A percentile compares a stretch with the other conserved stretches of the same genome.
phyloP scores from a whole-genome alignment of 2,329 filamentous ascomycete species.

The Sordariomycetes sp. region DNA sequence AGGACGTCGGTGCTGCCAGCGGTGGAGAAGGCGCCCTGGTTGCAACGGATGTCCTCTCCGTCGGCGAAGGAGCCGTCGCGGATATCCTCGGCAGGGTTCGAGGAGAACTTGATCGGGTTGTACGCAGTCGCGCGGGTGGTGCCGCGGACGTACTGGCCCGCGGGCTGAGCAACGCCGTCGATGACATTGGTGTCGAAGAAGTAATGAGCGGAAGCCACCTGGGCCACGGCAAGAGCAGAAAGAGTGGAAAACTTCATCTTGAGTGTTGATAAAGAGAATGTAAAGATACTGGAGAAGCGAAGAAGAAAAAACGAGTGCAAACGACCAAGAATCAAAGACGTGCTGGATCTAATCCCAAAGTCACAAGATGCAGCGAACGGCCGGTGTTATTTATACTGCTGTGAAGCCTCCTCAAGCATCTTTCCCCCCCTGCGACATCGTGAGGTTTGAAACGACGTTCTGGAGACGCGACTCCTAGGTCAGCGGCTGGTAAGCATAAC shows the following conservation, averaged over 20 bases:
- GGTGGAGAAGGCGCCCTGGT: conserved; percentile 15
- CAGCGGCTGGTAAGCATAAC: too few relatives aligned
- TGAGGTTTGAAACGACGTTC: too few relatives aligned
- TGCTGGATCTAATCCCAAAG: too few relatives aligned
- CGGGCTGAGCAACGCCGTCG: conserved; percentile 10
- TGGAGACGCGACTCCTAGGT: too few relatives aligned
- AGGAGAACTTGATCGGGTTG: conserved; percentile 18
- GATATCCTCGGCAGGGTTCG: conserved; percentile 12
- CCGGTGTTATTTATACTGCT: too few relatives aligned
- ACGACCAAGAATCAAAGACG: too few relatives aligned
- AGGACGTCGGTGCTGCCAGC: conserved; percentile 12
- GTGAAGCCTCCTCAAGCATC: too few relatives aligned
- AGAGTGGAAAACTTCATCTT: not conserved
- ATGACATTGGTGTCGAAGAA: conserved; percentile 15
- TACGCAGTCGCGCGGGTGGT: conserved; percentile 13
- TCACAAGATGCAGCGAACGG: too few relatives aligned
- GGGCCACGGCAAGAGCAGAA: conserved; percentile 8
- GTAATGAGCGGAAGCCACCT: conserved; percentile 16
- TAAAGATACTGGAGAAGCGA: too few relatives aligned
- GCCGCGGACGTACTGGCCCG: conserved; percentile 14
- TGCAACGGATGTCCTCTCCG: conserved; percentile 16
- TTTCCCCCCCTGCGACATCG: too few relatives aligned
- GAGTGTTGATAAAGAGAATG: not conserved
- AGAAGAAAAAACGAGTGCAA: too few relatives aligned
- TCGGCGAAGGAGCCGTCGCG: conserved; percentile 12